Percentiles rank a stretch among this genome's conserved stretches.
Conservation (phyloP, 2,329 filamentous ascomycete genomes). For the Fusarium humuli region DNA sequence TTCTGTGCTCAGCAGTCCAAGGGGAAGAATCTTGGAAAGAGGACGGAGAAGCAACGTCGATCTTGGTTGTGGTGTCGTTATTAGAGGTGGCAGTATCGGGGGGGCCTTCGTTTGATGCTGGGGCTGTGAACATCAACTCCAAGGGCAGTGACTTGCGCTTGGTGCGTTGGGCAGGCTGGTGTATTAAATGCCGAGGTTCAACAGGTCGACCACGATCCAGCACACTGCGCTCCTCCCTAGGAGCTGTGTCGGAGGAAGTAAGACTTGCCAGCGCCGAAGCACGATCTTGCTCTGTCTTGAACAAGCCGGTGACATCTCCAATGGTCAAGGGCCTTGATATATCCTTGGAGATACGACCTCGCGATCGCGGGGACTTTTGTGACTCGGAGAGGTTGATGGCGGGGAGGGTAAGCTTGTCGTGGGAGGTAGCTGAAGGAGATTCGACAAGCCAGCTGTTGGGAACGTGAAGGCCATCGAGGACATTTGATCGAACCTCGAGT, state of each 20-base stretch:
- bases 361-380: not conserved
- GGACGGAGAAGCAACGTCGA: slow-evolving; percentile 2
- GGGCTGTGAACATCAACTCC: slow-evolving; percentile 16
- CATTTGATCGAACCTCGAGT: slow-evolving; percentile 24
- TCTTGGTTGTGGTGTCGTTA: not conserved
- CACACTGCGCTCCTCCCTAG: not conserved
- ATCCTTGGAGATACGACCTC: not conserved
- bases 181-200: slow-evolving; percentile 26
- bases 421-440: not conserved
- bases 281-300: slow-evolving; percentile 8
- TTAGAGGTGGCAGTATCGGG: not conserved
- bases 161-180: slow-evolving; percentile 3
- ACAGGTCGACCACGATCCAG: slow-evolving; percentile 23
- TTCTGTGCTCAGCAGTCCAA: slow-evolving; percentile 3
- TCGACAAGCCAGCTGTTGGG: slow-evolving; percentile 24
- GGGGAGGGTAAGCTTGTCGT: slow-evolving; percentile 9
- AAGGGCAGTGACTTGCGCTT: slow-evolving; percentile 27
- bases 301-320: not conserved
- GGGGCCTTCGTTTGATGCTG: slow-evolving; percentile 2
- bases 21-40: slow-evolving; percentile 3
- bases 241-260: not conserved
- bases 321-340: slow-evolving; percentile 1
- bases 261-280: slow-evolving; percentile 7
- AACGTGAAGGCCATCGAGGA: slow-evolving; percentile 12
- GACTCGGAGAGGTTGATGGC: slow-evolving; percentile 2